Evolutionary conservation across 805 yeast species (phyloP).

Genomic region (Saccharomycopsis guyanensis): DNA sequence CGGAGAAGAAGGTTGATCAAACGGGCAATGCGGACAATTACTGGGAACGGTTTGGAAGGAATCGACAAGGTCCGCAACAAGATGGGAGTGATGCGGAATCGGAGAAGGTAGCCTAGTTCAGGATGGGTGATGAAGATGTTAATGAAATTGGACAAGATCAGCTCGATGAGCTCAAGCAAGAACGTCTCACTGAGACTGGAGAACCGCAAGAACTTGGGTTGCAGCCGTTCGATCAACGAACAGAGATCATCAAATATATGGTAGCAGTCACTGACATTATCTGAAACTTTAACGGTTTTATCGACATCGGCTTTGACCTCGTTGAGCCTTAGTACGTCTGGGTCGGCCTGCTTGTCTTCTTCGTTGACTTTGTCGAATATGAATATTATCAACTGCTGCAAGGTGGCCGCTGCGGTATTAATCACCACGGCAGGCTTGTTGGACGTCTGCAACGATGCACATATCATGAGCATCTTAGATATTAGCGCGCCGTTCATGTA

Average conservation of each 20-base stretch:
- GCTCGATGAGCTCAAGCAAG: slow-evolving; percentile 79
- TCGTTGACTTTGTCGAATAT: slow-evolving; percentile 60
- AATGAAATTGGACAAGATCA: slow-evolving; percentile 59
- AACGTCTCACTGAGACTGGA: slow-evolving; percentile 51
- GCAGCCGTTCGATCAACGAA: slow-evolving; percentile 49
- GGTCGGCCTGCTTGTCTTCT: slow-evolving; percentile 30
- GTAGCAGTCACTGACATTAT: slow-evolving; percentile 61
- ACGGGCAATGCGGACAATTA: slow-evolving; percentile 69
- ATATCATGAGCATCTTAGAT: slow-evolving; percentile 53
- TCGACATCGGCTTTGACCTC: slow-evolving; percentile 42
- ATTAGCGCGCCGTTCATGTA: slow-evolving; percentile 49
- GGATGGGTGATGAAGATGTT: slow-evolving; percentile 45
- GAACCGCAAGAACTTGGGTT: slow-evolving; percentile 46
- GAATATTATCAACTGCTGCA: slow-evolving; percentile 74
- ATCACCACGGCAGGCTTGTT: slow-evolving; percentile 70
- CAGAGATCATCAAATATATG: slow-evolving; percentile 69
- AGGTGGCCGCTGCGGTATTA: slow-evolving; percentile 89
- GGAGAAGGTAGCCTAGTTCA: slow-evolving; percentile 59
- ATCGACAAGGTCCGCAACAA: slow-evolving; percentile 59
- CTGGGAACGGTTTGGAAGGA: slow-evolving; percentile 50
- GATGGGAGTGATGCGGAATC: slow-evolving; percentile 69
- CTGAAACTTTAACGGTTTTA: slow-evolving; percentile 35
- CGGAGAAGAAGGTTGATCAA: slow-evolving; percentile 55
- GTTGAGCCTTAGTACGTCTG: slow-evolving; percentile 24
- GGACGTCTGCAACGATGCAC: slow-evolving; percentile 62